Percentiles rank a stretch among this genome's conserved stretches.
These are phyloP conservation scores for Lipomyces yarrowii DNA, from an alignment of 1,139 yeast species.

Conservation along the genomic window DNA sequence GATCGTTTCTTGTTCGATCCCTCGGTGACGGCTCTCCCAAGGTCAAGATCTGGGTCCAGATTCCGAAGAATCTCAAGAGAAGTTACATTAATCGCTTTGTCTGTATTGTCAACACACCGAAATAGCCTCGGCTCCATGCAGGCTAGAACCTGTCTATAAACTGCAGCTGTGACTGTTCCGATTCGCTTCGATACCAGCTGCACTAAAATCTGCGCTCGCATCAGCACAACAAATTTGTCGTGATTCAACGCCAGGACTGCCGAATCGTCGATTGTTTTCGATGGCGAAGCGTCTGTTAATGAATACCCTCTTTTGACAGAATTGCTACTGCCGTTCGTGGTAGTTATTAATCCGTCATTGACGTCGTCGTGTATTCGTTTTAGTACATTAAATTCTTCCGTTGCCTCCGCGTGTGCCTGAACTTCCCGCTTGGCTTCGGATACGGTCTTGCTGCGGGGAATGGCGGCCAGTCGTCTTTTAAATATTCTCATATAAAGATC, in stretches of 20 bases:
- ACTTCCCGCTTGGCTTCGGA: slow-evolving; percentile 66
- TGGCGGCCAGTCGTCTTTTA: slow-evolving; percentile 37
- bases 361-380: slow-evolving; percentile 23
- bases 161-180: slow-evolving; percentile 67
- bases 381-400: slow-evolving; percentile 41
- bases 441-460: slow-evolving; percentile 39
- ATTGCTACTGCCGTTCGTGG: background rate
- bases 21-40: slow-evolving; percentile 29
- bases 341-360: slow-evolving; percentile 18
- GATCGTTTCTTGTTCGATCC: slow-evolving; percentile 10
- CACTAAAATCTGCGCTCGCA: slow-evolving; percentile 65
- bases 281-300: background rate
- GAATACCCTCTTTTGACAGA: background rate
- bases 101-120: slow-evolving; percentile 33
- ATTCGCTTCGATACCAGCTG: slow-evolving; percentile 67
- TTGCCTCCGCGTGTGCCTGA: slow-evolving; percentile 67
- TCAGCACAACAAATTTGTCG: slow-evolving; percentile 65
- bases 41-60: slow-evolving; percentile 38
- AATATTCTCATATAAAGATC: slow-evolving; percentile 40
- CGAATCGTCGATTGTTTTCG: slow-evolving; percentile 22
- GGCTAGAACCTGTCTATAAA: slow-evolving; percentile 62
- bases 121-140: slow-evolving; percentile 53
- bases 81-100: slow-evolving; percentile 40
- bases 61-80: slow-evolving; percentile 40
- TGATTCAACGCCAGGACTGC: slow-evolving; percentile 65